Evolutionary conservation across 2,329 filamentous ascomycete species (phyloP).

Genomic region (Colletotrichum endophyticum): DNA sequence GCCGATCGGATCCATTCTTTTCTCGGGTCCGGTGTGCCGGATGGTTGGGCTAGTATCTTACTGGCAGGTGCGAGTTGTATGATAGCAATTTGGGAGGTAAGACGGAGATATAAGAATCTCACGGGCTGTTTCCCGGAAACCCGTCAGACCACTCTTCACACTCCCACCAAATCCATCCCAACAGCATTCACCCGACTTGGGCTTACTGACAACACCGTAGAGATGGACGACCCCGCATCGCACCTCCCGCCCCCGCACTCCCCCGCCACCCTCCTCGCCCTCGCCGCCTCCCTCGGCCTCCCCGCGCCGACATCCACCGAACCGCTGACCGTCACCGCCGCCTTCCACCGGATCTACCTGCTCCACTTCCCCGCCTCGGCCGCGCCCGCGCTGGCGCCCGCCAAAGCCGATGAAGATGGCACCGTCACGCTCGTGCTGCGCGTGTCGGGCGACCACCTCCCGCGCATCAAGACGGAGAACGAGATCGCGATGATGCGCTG

Average conservation of each 20-base stretch:
- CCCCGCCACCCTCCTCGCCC: background rate
- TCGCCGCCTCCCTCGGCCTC: conserved; percentile 22
- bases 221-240: background rate
- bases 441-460: conserved; percentile 38
- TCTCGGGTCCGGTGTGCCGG: background rate
- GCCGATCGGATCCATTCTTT: background rate
- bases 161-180: background rate
- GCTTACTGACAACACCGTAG: too few species aligned
- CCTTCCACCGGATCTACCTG: conserved; percentile 31
- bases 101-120: background rate
- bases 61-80: background rate
- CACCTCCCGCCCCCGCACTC: background rate
- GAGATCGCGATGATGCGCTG: conserved; percentile 42
- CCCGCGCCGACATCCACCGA: conserved; percentile 19
- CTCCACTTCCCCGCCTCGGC: conserved; percentile 17
- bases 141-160: background rate
- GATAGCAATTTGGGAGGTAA: background rate
- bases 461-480: conserved; percentile 37
- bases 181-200: background rate
- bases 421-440: conserved; percentile 30
- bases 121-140: background rate
- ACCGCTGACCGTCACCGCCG: conserved; percentile 22
- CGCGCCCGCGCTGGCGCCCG: background rate
- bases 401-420: background rate
- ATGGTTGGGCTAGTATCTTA: background rate